Evolutionary conservation across 108 stramenopile genomes (phyloP), one percentile per base, ranked within the genome.

Genomic region (Ochromonas danica): DNA sequence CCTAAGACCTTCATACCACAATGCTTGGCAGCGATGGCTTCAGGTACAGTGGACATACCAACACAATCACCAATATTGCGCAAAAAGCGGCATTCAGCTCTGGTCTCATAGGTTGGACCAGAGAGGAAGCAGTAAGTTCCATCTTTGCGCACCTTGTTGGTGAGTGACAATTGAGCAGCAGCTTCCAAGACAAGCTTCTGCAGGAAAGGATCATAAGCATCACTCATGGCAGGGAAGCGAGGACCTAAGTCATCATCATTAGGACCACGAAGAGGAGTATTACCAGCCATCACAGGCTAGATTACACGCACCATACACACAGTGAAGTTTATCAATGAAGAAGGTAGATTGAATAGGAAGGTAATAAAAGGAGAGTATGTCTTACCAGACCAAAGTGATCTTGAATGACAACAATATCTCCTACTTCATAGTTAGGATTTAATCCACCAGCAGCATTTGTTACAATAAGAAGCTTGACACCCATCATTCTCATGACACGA

Each of bases 361-460:
- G 17, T 22, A 10, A 57, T 57, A 10, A 57, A 10, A 57, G 22
- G 22, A 57, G 77, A n/a, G 43, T 38, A 77, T 93, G 71, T 42
- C 90, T 82, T 30, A 93, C 93, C 70, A 96, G 43, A 2, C 91
- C 93, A 39, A 94, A 85, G 81, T 96, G 94, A 85, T 96, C 95
- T 30, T 79, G 82, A 79, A 96, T 89, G 77, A 88, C 81, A 10
- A 93, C 90, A 43, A 96, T 90, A 81, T 96, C 94, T 14, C 95
- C 95, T 28, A 96, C 92, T 1, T 85, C 82, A 63, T 88, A 92
- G 38, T 81, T 42, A 1, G 87, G 87, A 71, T 92, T 90, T 42
- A 96, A 70, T 57, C 93, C 94, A 1, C 95, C 94, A 3, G 95
- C 93, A 0, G 95, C 95, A 80, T 96, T 96, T 33, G 95, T 96